phyloP scores from a whole-genome alignment of 2,329 filamentous ascomycete genomes.

The Cladosporium halotolerans region DNA sequence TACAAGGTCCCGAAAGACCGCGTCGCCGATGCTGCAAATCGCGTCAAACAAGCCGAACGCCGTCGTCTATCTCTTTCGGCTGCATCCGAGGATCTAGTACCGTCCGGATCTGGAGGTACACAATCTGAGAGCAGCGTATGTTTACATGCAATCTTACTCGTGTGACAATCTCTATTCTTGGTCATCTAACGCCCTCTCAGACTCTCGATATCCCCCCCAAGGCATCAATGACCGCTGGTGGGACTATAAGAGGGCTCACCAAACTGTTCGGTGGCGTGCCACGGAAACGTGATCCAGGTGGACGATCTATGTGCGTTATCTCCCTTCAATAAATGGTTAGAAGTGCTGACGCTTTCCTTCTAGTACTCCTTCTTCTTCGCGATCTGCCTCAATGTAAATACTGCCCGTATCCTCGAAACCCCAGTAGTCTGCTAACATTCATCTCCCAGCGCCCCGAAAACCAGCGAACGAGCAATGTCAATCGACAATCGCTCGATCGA shows the following conservation, averaged over 20 bases:
- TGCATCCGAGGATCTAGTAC: conserved; percentile 20
- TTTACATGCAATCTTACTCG: neutral
- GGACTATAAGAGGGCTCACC: conserved; percentile 21
- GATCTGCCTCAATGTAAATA: conserved; percentile 20
- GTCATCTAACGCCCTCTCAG: neutral
- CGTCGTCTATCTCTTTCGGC: conserved; percentile 20
- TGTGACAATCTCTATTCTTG: neutral
- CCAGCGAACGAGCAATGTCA: conserved; percentile 15
- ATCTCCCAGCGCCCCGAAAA: conserved; percentile 5
- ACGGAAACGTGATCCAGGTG: neutral
- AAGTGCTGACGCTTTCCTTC: neutral
- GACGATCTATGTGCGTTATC: neutral
- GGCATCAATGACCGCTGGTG: neutral
- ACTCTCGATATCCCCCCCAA: conserved; percentile 1
- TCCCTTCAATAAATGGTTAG: neutral
- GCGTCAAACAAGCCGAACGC: conserved; percentile 26
- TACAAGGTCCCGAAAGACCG: conserved; percentile 25
- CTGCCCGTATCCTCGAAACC: neutral
- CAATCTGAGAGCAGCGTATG: conserved; percentile 9
- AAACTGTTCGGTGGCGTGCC: conserved; percentile 26
- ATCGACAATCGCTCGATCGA: conserved; percentile 14
- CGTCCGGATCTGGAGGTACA: neutral
- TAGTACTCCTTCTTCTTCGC: conserved; percentile 21
- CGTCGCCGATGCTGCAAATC: conserved; percentile 22
- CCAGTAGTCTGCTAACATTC: neutral